A percentile compares a stretch with the other conserved stretches of the same genome.
Evolutionary conservation across 257 asterid species (phyloP).

Genomic region (Fraxinus excelsior): DNA sequence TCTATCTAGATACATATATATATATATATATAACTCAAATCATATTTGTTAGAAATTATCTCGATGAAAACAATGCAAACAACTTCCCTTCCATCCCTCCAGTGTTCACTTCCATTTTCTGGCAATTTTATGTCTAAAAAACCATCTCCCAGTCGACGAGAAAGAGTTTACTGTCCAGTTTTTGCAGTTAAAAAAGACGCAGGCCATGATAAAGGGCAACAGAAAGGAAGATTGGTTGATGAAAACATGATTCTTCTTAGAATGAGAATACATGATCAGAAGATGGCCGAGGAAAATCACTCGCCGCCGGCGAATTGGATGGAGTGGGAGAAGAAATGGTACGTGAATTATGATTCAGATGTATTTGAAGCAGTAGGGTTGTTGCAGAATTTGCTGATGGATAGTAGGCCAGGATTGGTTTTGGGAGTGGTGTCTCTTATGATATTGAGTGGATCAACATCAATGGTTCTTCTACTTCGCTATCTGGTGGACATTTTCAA

Average conservation of each 20-base stretch:
- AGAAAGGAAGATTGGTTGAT: constrained; percentile 22
- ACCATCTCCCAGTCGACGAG: not conserved
- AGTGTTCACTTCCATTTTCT: not conserved
- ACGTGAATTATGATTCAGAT: constrained; percentile 26
- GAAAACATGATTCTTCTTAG: constrained; percentile 36
- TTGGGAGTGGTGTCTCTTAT: constrained; percentile 35
- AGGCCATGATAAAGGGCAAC: not conserved
- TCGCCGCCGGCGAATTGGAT: not conserved
- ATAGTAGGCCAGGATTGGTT: constrained; percentile 42
- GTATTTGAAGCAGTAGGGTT: constrained; percentile 42
- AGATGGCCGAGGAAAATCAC: not conserved
- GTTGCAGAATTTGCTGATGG: constrained; percentile 46
- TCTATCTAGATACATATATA: not conserved
- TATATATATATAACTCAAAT: not conserved
- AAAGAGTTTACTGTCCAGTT: not conserved
- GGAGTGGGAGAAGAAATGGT: constrained; percentile 22
- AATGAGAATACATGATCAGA: constrained; percentile 34
- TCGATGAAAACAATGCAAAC: not conserved
- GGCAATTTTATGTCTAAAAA: not conserved
- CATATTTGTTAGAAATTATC: not conserved
- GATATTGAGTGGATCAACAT: constrained; percentile 31
- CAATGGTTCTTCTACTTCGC: constrained; percentile 20
- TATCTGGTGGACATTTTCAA: constrained; percentile 20
- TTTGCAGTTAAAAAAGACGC: constrained; percentile 9
- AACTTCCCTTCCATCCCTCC: not conserved